Evolutionary conservation across 1,284 basidiomycete species (phyloP).

Genomic region (Trametes pubescens): DNA sequence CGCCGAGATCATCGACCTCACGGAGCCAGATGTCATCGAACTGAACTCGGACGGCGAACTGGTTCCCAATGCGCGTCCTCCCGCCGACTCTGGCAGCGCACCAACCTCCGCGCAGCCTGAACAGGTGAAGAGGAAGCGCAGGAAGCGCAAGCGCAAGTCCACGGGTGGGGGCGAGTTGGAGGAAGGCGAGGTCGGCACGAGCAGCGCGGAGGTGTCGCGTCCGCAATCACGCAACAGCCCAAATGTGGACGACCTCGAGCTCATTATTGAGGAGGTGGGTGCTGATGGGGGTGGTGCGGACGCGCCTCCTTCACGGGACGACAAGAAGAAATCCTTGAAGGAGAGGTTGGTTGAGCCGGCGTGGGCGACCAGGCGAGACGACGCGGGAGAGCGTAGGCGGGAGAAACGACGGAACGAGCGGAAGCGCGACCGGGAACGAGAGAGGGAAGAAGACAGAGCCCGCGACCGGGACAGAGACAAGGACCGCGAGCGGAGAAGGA

Average conservation of each 20-base stretch:
- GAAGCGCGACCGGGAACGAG: constrained; percentile 10
- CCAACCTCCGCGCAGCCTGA: neutral
- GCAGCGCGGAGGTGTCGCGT: constrained; percentile 26
- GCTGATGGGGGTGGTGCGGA: neutral
- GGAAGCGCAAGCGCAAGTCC: constrained; percentile 31
- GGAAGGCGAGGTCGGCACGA: constrained; percentile 30
- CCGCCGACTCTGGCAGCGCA: neutral
- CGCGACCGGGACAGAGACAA: constrained; percentile 10
- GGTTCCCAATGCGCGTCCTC: constrained; percentile 10
- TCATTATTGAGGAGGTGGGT: neutral
- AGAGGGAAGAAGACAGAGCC: constrained; percentile 3
- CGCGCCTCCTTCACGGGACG: neutral
- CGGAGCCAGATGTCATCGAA: constrained; percentile 38
- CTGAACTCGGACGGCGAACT: constrained; percentile 38
- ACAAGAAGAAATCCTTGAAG: constrained; percentile 13
- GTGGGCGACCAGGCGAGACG: neutral
- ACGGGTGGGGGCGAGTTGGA: constrained; percentile 17
- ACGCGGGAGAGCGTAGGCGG: constrained; percentile 1
- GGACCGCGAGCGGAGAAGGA: constrained; percentile 21
- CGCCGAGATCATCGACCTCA: constrained; percentile 48
- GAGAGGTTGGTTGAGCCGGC: constrained; percentile 16
- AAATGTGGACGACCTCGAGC: constrained; percentile 15
- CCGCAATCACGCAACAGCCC: constrained; percentile 19
- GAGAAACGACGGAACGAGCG: constrained; percentile 13
- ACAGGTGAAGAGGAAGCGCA: constrained; percentile 32